Base-by-base conservation (phyloP, 2,329 filamentous ascomycete genomes). In the Orbilia brochopaga region DNA sequence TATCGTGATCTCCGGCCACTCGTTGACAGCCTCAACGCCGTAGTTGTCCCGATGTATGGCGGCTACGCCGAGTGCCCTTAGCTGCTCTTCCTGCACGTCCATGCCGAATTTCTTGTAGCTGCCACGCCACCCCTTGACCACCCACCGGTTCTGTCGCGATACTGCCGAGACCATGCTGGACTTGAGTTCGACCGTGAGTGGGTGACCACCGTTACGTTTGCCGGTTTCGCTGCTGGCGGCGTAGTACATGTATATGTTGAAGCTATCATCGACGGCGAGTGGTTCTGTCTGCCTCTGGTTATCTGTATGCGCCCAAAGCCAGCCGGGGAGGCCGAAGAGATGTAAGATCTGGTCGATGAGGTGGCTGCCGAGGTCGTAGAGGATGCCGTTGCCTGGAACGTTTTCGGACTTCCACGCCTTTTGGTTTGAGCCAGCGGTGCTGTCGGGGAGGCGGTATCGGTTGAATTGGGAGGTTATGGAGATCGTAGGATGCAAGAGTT, bases 81-180 rank as follows among this genome's bases (percentile, higher is more conserved):
- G 27, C 37, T 70, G 61, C 17, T 67, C 61, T 44, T 74, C 59
- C 23, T 70, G 61, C 32, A 67, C 67, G 42, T 73, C 66, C 46
- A 53, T 70, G n/a, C 57, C 65, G 46, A 79, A 79, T 75, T 83
- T 82, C 64, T 81, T 69, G 60, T 79, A 83, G 0, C 78, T 78
- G 0, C 79, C 79, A 10, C 79, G 74, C 21, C 76, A 77, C 0
- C 79, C 78, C 23, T 78, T 75, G 1, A 80, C 74, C 10, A 78
- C 72, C 61, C 75, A 79, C 69, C 79, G 78, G 30, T 79, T 62
- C 53, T 78, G 78, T 44, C 74, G 63, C 37, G 78, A 73, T 61
- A 78, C 77, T 2, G 77, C 74, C 1, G 74, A 76, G 10, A 79
- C 74, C 17, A 77, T 75, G n/a, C 74, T 77, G 10, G 79, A 79